Evolutionary conservation across 2,329 filamentous ascomycete genomes (phyloP).

Genomic region (Cercospora sp.): DNA sequence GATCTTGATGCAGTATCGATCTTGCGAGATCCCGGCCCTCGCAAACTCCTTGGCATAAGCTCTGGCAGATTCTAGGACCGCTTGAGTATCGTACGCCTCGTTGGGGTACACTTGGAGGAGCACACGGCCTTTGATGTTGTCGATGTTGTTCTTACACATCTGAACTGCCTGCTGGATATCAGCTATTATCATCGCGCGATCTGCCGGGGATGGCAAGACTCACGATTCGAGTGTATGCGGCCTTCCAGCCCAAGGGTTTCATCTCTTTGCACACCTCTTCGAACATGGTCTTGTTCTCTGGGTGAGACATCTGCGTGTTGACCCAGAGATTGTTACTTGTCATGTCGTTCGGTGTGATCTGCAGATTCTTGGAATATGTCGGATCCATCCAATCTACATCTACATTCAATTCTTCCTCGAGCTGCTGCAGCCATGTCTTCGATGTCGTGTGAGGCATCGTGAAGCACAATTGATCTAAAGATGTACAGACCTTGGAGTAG

Average conservation of each 20-base stretch:
- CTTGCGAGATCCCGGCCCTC: conserved; percentile 31
- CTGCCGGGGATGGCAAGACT: background rate
- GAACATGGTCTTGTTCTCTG: conserved; percentile 26
- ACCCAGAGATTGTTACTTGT: conserved; percentile 27
- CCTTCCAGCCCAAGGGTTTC: conserved; percentile 26
- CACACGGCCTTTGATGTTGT: conserved; percentile 28
- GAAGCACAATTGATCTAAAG: background rate
- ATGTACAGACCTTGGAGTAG: too few species aligned
- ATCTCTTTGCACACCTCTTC: conserved; percentile 27
- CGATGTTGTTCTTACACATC: conserved; percentile 28
- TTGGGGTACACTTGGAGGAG: conserved; percentile 27
- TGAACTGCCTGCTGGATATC: conserved; percentile 15
- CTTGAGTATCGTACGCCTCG: conserved; percentile 23
- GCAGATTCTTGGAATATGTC: conserved; percentile 24
- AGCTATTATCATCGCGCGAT: background rate
- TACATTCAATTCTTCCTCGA: conserved; percentile 25
- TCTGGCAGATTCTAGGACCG: conserved; percentile 24
- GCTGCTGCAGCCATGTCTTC: conserved; percentile 26
- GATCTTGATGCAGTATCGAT: conserved; percentile 62
- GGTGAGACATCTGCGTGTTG: conserved; percentile 27
- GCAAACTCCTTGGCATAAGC: conserved; percentile 30
- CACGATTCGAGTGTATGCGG: conserved; percentile 26
- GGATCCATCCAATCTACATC: conserved; percentile 29
- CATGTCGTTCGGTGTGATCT: conserved; percentile 26
- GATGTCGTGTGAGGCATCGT: conserved; percentile 19